Conservation (phyloP, 805 yeast genomes). For the Candida sonorensis region DNA sequence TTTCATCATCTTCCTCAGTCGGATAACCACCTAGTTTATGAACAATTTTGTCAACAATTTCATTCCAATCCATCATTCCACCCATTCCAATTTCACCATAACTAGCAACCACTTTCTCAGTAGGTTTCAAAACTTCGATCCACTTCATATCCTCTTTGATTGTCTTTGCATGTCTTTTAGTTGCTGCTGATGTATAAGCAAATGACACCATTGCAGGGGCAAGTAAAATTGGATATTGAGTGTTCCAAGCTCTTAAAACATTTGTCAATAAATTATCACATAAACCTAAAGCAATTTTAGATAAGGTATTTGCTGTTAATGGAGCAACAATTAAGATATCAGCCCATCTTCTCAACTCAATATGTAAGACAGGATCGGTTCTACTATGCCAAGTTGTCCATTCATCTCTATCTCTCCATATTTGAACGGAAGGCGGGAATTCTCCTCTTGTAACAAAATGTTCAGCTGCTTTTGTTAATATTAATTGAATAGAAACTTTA, state of each 20-base stretch:
- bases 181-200: constrained; percentile 50
- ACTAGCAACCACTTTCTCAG: constrained; percentile 48
- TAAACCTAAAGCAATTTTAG: constrained; percentile 49
- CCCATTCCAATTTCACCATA: constrained; percentile 62
- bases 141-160: constrained; percentile 58
- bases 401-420: constrained; percentile 55
- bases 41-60: constrained; percentile 48
- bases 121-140: constrained; percentile 54
- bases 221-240: constrained; percentile 46
- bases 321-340: constrained; percentile 52
- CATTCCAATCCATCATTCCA: constrained; percentile 65
- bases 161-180: constrained; percentile 46
- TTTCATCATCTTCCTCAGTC: constrained; percentile 49
- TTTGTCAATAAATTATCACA: constrained; percentile 54
- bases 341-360: constrained; percentile 57
- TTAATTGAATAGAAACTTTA: constrained; percentile 45
- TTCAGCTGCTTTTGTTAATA: constrained; percentile 48
- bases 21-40: constrained; percentile 45
- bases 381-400: constrained; percentile 48
- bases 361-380: constrained; percentile 54
- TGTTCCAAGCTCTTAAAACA: constrained; percentile 57
- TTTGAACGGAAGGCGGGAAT: constrained; percentile 37
- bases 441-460: constrained; percentile 44
- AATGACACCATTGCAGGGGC: constrained; percentile 60
- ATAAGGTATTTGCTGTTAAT: constrained; percentile 49